A percentile compares a stretch with the other conserved stretches of the same genome.
Conservation (phyloP, 2,329 filamentous ascomycete genomes). For the Geosmithia putterillii region DNA sequence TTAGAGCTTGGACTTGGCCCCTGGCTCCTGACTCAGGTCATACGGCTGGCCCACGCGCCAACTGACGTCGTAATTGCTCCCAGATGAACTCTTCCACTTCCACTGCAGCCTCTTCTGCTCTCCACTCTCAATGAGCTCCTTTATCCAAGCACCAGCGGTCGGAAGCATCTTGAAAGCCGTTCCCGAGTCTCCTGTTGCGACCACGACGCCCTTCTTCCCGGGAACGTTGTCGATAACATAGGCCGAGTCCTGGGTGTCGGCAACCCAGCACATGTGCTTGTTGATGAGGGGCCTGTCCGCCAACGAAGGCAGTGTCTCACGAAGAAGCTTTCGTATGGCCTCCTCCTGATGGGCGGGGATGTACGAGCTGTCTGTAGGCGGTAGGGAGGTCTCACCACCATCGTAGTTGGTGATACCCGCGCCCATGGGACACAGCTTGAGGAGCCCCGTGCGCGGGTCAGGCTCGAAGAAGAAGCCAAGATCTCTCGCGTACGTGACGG, state of each 20-base stretch:
- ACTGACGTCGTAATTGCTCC: conserved; percentile 15
- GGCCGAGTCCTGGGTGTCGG: conserved; percentile 47
- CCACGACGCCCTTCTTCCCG: conserved; percentile 30
- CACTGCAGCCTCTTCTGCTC: conserved; percentile 31
- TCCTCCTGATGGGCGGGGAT: conserved; percentile 40
- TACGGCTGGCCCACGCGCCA: conserved; percentile 16
- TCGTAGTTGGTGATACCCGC: conserved; percentile 39
- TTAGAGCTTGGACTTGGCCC: conserved; percentile 3
- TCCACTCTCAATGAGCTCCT: conserved; percentile 28
- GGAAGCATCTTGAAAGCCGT: conserved; percentile 54
- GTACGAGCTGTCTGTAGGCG: conserved; percentile 26
- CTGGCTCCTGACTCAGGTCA: conserved; percentile 1
- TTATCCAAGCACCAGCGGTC: conserved; percentile 37
- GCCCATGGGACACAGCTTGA: conserved; percentile 49
- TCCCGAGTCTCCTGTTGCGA: conserved; percentile 45
- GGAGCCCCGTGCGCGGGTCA: conserved; percentile 40
- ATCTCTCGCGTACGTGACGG: conserved; percentile 48
- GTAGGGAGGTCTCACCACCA: conserved; percentile 24
- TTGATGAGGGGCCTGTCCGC: conserved; percentile 42
- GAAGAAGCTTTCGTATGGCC: conserved; percentile 35
- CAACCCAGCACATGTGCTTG: conserved; percentile 50
- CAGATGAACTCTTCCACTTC: conserved; percentile 32
- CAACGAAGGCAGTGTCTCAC: conserved; percentile 37
- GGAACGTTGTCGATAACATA: conserved; percentile 49
- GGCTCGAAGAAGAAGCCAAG: conserved; percentile 53